Evolutionary conservation across 345 rosid genomes (phyloP).

Genomic region (Clarkia xantiana): DNA sequence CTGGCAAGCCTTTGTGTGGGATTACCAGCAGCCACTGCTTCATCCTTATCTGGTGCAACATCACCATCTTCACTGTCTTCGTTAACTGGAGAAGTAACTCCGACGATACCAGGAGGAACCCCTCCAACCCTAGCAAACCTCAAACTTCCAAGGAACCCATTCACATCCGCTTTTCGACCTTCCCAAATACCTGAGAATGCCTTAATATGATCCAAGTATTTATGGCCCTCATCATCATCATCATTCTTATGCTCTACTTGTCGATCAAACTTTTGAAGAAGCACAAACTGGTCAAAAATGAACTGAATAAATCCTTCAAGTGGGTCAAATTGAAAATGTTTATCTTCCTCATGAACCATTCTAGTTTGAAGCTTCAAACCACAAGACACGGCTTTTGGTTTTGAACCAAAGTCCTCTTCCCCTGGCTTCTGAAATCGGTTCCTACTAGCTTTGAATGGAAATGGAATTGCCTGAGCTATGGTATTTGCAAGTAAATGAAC

Average conservation of each 20-base stretch:
- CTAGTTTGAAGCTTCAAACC: conserved; percentile 11
- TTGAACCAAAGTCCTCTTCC: conserved; percentile 15
- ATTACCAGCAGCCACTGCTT: conserved; percentile 37
- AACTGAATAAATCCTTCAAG: conserved; percentile 46
- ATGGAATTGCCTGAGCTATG: conserved; percentile 52
- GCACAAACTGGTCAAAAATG: conserved; percentile 38
- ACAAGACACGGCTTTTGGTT: conserved; percentile 14
- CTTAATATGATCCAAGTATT: conserved; percentile 32
- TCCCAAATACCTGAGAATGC: conserved; percentile 56
- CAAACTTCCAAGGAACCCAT: conserved; percentile 69
- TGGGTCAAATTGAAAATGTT: conserved; percentile 22
- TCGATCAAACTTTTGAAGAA: conserved; percentile 54
- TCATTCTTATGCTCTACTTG: conserved; percentile 27
- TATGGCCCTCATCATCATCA: conserved; percentile 8
- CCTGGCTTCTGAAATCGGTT: conserved; percentile 29
- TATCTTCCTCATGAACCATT: conserved; percentile 8
- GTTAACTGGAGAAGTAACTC: conserved; percentile 43
- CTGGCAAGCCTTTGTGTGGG: conserved; percentile 56
- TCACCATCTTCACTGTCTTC: conserved; percentile 47
- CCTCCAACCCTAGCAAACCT: conserved; percentile 92
- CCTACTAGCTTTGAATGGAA: conserved; percentile 41
- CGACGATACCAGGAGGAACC: conserved; percentile 63
- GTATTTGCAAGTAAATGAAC: conserved; percentile 60
- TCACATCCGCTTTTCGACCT: conserved; percentile 57
- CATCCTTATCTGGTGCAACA: conserved; percentile 24